phyloP scores from a whole-genome alignment of 805 yeast species.

The Yarrowia hollandica region DNA sequence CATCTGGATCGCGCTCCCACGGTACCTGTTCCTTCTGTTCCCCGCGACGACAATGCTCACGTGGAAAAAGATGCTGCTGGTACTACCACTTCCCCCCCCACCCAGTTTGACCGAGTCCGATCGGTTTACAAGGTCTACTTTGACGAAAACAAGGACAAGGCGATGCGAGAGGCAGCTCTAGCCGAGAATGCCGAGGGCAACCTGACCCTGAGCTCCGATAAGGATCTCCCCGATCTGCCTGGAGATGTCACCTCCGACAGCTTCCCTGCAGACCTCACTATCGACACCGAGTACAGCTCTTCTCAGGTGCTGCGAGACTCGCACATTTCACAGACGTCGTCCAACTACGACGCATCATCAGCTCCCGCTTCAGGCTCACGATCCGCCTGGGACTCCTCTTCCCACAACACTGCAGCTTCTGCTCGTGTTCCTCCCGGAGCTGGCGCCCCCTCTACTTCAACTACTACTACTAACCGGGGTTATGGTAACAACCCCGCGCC shows the following conservation, averaged over 20 bases:
- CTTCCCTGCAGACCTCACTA: constrained; percentile 21
- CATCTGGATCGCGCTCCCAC: constrained; percentile 1
- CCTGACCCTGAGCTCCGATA: background rate
- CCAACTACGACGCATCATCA: constrained; percentile 4
- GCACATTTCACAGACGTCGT: background rate
- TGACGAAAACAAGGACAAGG: constrained; percentile 21
- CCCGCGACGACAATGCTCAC: background rate
- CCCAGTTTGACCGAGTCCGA: constrained; percentile 37
- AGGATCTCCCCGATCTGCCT: background rate
- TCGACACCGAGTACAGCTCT: constrained; percentile 2
- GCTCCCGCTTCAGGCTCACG: too few relatives aligned
- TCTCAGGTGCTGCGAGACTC: background rate
- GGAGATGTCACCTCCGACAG: background rate
- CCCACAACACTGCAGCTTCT: background rate
- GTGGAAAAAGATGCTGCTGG: too few relatives aligned
- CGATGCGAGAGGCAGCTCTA: background rate
- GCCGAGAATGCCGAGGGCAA: background rate
- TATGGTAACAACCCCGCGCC: background rate
- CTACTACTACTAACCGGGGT: background rate
- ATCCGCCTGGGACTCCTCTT: background rate
- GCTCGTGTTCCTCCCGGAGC: constrained; percentile 3
- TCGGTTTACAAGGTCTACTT: constrained; percentile 37
- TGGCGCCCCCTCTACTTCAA: too few relatives aligned
- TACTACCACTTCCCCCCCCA: constrained; percentile 20
- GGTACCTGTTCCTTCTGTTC: background rate